These are phyloP conservation scores for Fusarium gaditjirri DNA, from an alignment of 2,329 filamentous ascomycete genomes.

Conservation along the genomic window DNA sequence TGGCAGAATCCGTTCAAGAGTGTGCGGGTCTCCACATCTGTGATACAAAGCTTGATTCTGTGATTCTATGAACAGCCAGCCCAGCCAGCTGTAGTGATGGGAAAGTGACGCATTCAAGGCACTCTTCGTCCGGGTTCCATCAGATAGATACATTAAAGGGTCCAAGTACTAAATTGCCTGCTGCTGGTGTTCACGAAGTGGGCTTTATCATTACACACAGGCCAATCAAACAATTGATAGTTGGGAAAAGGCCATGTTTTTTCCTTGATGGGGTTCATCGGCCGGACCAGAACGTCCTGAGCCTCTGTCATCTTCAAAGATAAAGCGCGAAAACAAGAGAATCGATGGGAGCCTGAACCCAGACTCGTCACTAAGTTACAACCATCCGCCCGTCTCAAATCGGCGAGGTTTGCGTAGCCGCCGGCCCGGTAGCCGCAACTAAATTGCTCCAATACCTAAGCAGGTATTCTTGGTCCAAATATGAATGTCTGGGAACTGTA, in stretches of 20 bases:
- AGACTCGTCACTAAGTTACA: slow-evolving; percentile 2
- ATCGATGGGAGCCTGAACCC: not conserved
- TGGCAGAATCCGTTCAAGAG: not conserved
- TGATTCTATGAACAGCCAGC: not conserved
- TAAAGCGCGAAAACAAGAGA: slow-evolving; percentile 4
- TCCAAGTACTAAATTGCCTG: slow-evolving; percentile 13
- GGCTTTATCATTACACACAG: slow-evolving; percentile 20
- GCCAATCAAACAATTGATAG: slow-evolving; percentile 28
- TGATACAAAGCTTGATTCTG: slow-evolving; percentile 11
- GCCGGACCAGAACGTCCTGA: slow-evolving; percentile 37
- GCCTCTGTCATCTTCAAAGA: slow-evolving; percentile 6
- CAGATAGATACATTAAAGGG: not conserved
- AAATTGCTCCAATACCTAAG: not conserved
- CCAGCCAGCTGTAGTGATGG: slow-evolving; percentile 1
- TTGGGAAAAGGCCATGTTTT: slow-evolving; percentile 35
- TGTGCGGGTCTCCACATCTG: slow-evolving; percentile 8
- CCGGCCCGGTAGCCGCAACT: slow-evolving; percentile 28
- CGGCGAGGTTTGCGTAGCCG: slow-evolving; percentile 4
- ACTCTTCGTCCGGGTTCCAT: slow-evolving; percentile 9
- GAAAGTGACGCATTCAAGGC: slow-evolving; percentile 33
- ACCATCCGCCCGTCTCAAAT: slow-evolving; percentile 13
- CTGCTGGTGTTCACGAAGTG: slow-evolving; percentile 20
- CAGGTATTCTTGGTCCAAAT: not conserved
- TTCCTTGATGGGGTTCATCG: slow-evolving; percentile 32
- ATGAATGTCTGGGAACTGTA: not conserved